phyloP scores from a whole-genome alignment of 2,329 filamentous ascomycete genomes.

The Canariomyces notabilis region DNA sequence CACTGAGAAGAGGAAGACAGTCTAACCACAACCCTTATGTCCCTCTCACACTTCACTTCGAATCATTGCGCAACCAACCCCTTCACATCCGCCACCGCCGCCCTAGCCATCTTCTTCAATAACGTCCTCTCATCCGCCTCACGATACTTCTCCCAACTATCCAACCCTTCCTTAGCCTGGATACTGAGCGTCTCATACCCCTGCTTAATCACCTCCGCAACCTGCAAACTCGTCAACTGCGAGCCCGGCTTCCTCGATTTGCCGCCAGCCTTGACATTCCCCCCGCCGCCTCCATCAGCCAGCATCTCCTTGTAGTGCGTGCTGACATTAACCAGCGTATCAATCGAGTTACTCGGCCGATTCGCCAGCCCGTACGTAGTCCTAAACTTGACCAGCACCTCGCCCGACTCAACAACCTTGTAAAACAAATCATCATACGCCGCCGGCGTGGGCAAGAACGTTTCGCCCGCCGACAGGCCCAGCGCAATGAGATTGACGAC shows the following conservation, averaged over 20 bases:
- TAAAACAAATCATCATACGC: conserved; percentile 97
- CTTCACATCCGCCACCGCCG: conserved; percentile 61
- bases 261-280: conserved; percentile 36
- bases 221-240: conserved; percentile 74
- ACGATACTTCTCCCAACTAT: conserved; percentile 78
- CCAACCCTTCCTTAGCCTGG: conserved; percentile 78
- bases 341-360: conserved; percentile 65
- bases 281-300: conserved; percentile 48
- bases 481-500: conserved; percentile 80
- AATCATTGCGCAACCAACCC: conserved; percentile 41
- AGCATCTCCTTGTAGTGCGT: conserved; percentile 85
- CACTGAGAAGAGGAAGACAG: background rate
- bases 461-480: conserved; percentile 79
- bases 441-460: conserved; percentile 80
- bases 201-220: conserved; percentile 88
- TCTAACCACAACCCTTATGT: too few species aligned
- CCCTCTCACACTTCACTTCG: too few species aligned
- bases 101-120: conserved; percentile 81
- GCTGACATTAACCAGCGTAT: conserved; percentile 75
- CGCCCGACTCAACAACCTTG: conserved; percentile 90
- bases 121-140: conserved; percentile 80
- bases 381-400: conserved; percentile 75
- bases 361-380: conserved; percentile 63
- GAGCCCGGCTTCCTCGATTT: conserved; percentile 44
- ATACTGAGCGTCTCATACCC: conserved; percentile 94